A percentile compares a stretch with the other conserved stretches of the same genome.
These are phyloP conservation scores for Populus euphratica DNA, from an alignment of 345 rosid species.

Conservation along the genomic window DNA sequence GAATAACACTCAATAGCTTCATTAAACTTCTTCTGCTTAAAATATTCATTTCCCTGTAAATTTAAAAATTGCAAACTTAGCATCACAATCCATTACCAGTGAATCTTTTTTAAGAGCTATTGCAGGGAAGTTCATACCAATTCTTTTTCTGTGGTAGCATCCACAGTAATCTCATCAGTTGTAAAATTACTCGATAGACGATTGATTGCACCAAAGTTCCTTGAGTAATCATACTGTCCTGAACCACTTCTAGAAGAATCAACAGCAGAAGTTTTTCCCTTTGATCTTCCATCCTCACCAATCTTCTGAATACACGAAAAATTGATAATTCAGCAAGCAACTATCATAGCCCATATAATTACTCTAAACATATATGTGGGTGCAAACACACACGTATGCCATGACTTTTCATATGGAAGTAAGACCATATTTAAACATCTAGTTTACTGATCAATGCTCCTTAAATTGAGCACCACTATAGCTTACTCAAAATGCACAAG, in stretches of 20 bases:
- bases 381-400: background rate
- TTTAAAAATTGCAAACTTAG: background rate
- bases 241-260: constrained; percentile 24
- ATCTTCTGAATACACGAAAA: constrained; percentile 20
- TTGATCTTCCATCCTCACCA: constrained; percentile 27
- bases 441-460: background rate
- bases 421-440: background rate
- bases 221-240: constrained; percentile 31
- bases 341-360: background rate
- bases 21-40: constrained; percentile 74
- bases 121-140: constrained; percentile 38
- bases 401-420: background rate
- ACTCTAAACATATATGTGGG: background rate
- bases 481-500: background rate
- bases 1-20: constrained; percentile 90
- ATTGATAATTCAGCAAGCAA: constrained; percentile 11
- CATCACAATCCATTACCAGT: background rate
- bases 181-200: constrained; percentile 42
- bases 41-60: constrained; percentile 73
- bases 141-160: constrained; percentile 85
- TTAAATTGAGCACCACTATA: background rate
- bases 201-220: constrained; percentile 35
- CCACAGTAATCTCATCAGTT: constrained; percentile 41
- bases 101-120: background rate
- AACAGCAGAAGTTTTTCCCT: constrained; percentile 13